phyloP scores from a whole-genome alignment of 768 basidiomycete species.

The Collybiopsis luxurians region DNA sequence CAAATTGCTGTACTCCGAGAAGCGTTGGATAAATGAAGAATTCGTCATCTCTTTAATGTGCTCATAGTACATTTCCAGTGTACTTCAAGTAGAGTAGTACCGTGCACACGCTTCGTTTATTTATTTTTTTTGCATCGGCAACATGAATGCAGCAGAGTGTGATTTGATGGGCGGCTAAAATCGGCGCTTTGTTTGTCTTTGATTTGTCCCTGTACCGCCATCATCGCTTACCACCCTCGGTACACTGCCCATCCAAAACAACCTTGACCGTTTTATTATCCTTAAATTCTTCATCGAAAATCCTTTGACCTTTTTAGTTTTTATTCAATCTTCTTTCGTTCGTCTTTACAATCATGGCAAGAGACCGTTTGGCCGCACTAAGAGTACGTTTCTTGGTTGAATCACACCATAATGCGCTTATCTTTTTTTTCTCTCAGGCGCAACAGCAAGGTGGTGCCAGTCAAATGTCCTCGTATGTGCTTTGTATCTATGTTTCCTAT shows the following conservation, averaged over 20 bases:
- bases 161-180: not conserved
- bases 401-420: constrained; percentile 14
- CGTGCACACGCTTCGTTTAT: too few relatives aligned
- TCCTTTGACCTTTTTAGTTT: constrained; percentile 9
- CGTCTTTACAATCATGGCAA: constrained; percentile 54
- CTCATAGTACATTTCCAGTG: too few relatives aligned
- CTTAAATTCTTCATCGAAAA: constrained; percentile 11
- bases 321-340: not conserved
- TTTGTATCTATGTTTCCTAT: constrained; percentile 8
- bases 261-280: constrained; percentile 14
- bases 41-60: too few relatives aligned
- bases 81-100: too few relatives aligned
- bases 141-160: too few relatives aligned
- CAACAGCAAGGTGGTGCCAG: constrained; percentile 63
- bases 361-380: constrained; percentile 90
- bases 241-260: not conserved
- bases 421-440: constrained; percentile 44
- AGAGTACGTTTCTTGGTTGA: constrained; percentile 47
- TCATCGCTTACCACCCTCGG: constrained; percentile 1
- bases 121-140: too few relatives aligned
- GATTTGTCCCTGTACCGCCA: constrained; percentile 9
- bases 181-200: constrained; percentile 7
- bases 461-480: constrained; percentile 44
- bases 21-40: constrained; percentile 32
- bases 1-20: constrained; percentile 79